A percentile compares a stretch with the other conserved stretches of the same genome.
Evolutionary conservation across 768 basidiomycete genomes (phyloP).

Genomic region (Pulveroboletus sp.): DNA sequence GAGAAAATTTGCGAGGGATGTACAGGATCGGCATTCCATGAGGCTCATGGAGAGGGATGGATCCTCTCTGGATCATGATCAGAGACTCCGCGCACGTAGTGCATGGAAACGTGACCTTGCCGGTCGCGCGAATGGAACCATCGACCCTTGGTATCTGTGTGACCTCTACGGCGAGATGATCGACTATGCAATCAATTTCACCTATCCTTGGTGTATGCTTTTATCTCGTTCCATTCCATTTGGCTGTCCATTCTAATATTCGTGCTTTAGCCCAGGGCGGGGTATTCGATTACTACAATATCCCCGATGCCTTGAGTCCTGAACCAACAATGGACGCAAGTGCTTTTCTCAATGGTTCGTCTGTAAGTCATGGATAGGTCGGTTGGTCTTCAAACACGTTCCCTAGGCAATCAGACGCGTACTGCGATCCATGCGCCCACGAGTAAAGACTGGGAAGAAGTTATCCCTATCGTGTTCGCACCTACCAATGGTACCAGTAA

Average conservation of each 20-base stretch:
- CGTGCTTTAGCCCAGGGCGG: slow-evolving; percentile 25
- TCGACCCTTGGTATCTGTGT: slow-evolving; percentile 65
- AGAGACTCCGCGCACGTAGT: slow-evolving; percentile 21
- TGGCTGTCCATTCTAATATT: slow-evolving; percentile 1
- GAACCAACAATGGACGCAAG: slow-evolving; percentile 45
- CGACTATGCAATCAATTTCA: slow-evolving; percentile 70
- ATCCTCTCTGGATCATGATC: slow-evolving; percentile 22
- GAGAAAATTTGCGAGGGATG: slow-evolving; percentile 18
- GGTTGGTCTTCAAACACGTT: neutral
- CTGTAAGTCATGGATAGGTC: neutral
- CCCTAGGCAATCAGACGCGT: slow-evolving; percentile 47
- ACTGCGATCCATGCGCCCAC: slow-evolving; percentile 66
- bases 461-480: slow-evolving; percentile 36
- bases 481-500: slow-evolving; percentile 27
- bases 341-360: slow-evolving; percentile 59
- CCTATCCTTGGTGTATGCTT: slow-evolving; percentile 51
- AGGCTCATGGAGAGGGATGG: slow-evolving; percentile 21
- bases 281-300: slow-evolving; percentile 45
- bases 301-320: slow-evolving; percentile 54
- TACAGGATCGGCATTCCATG: slow-evolving; percentile 15
- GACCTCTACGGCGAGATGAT: slow-evolving; percentile 57
- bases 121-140: slow-evolving; percentile 47
- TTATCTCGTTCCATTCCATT: neutral
- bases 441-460: slow-evolving; percentile 42
- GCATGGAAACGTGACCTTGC: slow-evolving; percentile 45